Evolutionary conservation across 192 early-diverging fungal species (phyloP).

Genomic region (Coemansia sp.): DNA sequence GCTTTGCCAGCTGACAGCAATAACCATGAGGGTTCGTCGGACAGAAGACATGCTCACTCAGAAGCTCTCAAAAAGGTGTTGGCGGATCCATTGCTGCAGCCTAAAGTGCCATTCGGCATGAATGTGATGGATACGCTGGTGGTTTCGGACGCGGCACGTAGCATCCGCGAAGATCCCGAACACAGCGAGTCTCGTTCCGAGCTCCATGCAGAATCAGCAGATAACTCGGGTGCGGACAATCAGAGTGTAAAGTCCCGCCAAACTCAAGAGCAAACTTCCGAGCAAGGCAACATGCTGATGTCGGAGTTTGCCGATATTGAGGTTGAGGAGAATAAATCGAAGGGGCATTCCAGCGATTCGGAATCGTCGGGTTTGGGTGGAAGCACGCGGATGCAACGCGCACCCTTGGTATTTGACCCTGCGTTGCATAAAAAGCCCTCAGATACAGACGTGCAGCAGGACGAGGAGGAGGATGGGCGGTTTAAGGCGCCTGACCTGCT

Average conservation of each 20-base stretch:
- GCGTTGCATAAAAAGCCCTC: slow-evolving; percentile 17
- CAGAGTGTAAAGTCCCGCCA: slow-evolving; percentile 4
- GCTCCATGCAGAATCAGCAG: neutral
- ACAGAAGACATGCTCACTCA: too few relatives aligned
- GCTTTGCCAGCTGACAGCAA: neutral
- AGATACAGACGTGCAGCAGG: slow-evolving; percentile 12
- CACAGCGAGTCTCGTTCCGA: slow-evolving; percentile 7
- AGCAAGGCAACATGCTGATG: slow-evolving; percentile 15
- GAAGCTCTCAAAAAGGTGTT: slow-evolving; percentile 25
- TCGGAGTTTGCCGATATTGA: slow-evolving; percentile 42
- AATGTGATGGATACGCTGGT: slow-evolving; percentile 54
- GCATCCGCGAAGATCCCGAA: slow-evolving; percentile 15
- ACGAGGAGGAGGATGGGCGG: slow-evolving; percentile 1
- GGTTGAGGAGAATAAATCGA: slow-evolving; percentile 9
- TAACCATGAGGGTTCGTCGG: slow-evolving; percentile 7
- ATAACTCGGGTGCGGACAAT: neutral
- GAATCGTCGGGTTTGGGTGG: slow-evolving; percentile 9
- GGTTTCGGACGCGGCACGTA: slow-evolving; percentile 23
- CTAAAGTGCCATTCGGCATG: slow-evolving; percentile 39
- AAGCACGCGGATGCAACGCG: slow-evolving; percentile 22
- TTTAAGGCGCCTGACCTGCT: slow-evolving; percentile 1
- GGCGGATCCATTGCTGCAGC: slow-evolving; percentile 29
- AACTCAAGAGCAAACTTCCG: neutral
- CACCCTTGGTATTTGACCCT: slow-evolving; percentile 47
- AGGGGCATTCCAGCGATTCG: slow-evolving; percentile 13